Conservation (phyloP, 176 grass and related monocot species). For the Phragmites australis region DNA sequence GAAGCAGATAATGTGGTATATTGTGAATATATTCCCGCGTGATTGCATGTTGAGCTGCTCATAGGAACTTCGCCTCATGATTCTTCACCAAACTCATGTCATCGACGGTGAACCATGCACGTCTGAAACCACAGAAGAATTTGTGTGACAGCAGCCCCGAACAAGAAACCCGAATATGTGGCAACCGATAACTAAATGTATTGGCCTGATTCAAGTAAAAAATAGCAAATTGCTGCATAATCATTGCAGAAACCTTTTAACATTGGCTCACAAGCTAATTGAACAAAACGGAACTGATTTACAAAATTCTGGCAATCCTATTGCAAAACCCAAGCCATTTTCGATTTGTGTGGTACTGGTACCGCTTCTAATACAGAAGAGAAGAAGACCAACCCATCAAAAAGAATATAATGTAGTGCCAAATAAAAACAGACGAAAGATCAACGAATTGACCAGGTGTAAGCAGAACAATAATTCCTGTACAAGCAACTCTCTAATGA, state of each 20-base stretch:
- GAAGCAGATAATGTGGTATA: too few species aligned
- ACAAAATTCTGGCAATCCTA: not conserved
- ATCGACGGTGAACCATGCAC: too few species aligned
- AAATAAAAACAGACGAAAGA: not conserved
- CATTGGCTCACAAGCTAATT: not conserved
- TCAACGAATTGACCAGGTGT: too few species aligned
- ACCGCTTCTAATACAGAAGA: not conserved
- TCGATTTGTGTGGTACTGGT: not conserved
- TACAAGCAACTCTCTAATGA: constrained; percentile 23
- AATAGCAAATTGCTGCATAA: not conserved
- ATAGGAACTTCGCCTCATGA: too few species aligned
- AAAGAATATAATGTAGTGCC: constrained; percentile 25
- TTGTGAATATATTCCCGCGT: too few species aligned
- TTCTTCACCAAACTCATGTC: too few species aligned
- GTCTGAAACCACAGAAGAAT: too few species aligned
- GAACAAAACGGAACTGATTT: not conserved
- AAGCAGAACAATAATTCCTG: constrained; percentile 23
- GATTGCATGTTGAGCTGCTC: too few species aligned
- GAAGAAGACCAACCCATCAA: constrained; percentile 20
- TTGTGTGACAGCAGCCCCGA: too few species aligned
- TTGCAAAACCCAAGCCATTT: constrained; percentile 27
- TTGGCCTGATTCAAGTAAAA: too few species aligned
- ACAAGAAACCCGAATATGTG: not conserved
- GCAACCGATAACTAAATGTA: not conserved
- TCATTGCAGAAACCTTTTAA: not conserved